Conservation (phyloP, 163 green algal species). For the Prototheca wickerhamii region DNA sequence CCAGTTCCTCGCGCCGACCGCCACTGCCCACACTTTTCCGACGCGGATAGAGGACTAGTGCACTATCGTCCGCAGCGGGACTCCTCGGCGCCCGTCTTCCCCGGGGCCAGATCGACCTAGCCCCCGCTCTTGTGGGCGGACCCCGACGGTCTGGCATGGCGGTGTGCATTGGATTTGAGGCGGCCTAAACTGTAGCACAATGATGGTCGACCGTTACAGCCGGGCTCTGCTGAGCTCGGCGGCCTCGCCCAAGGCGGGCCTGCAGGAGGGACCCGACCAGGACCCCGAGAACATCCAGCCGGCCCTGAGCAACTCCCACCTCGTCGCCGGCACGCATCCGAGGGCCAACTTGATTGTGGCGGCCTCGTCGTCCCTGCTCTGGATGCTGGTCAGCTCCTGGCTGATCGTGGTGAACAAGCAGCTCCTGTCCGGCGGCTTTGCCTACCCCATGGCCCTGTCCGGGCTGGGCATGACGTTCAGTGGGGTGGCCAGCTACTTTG, state of each 20-base stretch:
- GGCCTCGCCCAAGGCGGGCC: not conserved
- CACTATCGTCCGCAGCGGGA: no score
- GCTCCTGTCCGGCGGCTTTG: constrained; percentile 43
- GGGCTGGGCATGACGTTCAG: constrained; percentile 64
- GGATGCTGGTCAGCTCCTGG: constrained; percentile 56
- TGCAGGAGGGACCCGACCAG: not conserved
- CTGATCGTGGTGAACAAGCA: constrained; percentile 84
- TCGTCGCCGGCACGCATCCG: not conserved
- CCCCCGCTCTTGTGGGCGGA: no score
- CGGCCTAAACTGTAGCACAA: no score
- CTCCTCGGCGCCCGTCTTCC: no score
- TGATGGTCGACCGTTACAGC: no score
- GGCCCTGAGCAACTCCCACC: not conserved
- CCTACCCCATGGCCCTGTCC: constrained; percentile 53
- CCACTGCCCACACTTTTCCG: no score
- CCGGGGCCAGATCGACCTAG: no score
- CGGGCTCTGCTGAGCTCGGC: no score
- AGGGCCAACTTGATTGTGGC: not conserved
- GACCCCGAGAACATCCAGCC: not conserved
- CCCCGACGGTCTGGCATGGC: no score
- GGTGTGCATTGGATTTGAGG: no score
- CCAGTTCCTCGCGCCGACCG: no score
- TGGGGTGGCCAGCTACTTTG: constrained; percentile 45
- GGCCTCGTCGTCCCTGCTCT: constrained; percentile 17
- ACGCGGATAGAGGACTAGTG: no score